Conservation (phyloP, 1,139 yeast genomes). For the Magnusiomyces sp. region DNA sequence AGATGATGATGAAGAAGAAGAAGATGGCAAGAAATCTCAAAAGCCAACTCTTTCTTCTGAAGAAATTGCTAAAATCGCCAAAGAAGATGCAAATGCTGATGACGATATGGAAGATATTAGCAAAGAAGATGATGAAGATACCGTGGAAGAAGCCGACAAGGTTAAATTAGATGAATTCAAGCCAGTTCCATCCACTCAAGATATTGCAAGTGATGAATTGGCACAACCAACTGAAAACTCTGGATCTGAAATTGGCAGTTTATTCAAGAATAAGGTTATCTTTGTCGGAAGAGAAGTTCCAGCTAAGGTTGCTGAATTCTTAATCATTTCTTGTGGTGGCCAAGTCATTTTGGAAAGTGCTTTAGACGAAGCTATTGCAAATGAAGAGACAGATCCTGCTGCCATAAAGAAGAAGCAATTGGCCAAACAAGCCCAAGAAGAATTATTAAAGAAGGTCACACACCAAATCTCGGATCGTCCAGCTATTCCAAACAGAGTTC, state of each 20-base stretch:
- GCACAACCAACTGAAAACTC: conserved; percentile 66
- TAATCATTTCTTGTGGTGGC: conserved; percentile 85
- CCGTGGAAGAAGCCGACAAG: conserved; percentile 38
- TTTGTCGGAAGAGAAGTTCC: conserved; percentile 95
- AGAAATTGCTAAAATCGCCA: conserved; percentile 23
- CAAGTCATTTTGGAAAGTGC: conserved; percentile 78
- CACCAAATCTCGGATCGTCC: conserved; percentile 96
- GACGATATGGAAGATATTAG: conserved; percentile 35
- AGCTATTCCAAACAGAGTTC: conserved; percentile 60
- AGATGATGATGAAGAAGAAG: conserved; percentile 29
- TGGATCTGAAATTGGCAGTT: conserved; percentile 41
- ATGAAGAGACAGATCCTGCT: conserved; percentile 25
- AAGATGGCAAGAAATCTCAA: conserved; percentile 21
- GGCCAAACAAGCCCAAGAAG: conserved; percentile 29
- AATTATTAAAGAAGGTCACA: conserved; percentile 64
- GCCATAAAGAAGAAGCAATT: conserved; percentile 11
- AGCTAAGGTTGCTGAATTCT: conserved; percentile 79
- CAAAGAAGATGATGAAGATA: conserved; percentile 32
- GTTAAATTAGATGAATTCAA: conserved; percentile 62
- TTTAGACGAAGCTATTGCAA: conserved; percentile 56
- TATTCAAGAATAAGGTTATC: conserved; percentile 71
- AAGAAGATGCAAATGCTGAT: conserved; percentile 40
- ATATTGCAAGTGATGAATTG: conserved; percentile 65
- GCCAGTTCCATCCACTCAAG: conserved; percentile 43
- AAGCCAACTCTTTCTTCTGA: conserved; percentile 11